phyloP scores from a whole-genome alignment of 2,329 filamentous ascomycete genomes.

The Colletotrichum tabaci region DNA sequence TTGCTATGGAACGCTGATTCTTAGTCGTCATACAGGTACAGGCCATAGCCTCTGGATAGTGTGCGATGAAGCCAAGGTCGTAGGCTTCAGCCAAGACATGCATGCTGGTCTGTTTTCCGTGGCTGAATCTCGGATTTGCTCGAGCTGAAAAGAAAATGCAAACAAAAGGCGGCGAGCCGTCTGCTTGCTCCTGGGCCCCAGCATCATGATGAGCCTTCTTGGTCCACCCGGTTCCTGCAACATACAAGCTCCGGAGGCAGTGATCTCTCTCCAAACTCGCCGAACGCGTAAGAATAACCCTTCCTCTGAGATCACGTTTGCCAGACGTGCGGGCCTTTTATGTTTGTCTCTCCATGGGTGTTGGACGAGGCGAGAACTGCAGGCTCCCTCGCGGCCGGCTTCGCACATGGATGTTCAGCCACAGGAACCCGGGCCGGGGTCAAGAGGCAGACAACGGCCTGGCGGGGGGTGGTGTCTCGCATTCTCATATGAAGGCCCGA shows the following conservation, averaged over 20 bases:
- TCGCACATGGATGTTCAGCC: slow-evolving; percentile 10
- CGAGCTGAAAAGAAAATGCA: neutral
- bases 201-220: too few species aligned
- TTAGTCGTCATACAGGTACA: neutral
- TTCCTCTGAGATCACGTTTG: neutral
- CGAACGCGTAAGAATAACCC: neutral
- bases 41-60: neutral
- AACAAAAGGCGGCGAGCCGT: too few species aligned
- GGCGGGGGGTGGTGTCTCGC: too few species aligned
- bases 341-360: slow-evolving; percentile 22
- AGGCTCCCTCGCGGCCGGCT: slow-evolving; percentile 23
- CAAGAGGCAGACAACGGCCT: neutral
- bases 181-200: neutral
- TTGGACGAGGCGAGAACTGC: slow-evolving; percentile 19
- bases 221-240: too few species aligned
- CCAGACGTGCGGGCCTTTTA: neutral
- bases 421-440: neutral
- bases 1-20: neutral
- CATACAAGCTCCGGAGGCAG: neutral
- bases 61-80: neutral
- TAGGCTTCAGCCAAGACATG: neutral
- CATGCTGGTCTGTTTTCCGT: neutral
- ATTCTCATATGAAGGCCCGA: slow-evolving; percentile 21
- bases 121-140: neutral
- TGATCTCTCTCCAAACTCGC: neutral